Base-by-base conservation (phyloP, 2,329 filamentous ascomycete genomes). In the Cladosporium sp. region DNA sequence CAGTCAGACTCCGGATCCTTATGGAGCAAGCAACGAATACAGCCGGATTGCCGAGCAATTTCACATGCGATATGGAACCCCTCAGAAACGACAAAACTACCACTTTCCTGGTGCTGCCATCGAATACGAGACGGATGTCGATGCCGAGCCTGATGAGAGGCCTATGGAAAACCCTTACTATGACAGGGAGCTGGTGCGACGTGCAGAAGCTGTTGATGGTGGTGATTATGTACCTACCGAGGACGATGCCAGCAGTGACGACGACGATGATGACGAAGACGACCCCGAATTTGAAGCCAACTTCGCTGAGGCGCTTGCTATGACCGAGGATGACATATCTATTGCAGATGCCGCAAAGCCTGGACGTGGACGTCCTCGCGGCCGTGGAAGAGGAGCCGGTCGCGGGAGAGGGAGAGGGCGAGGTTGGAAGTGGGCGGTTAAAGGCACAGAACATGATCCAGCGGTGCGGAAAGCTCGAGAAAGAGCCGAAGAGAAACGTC, bases 361-460 rank as follows among this genome's bases (percentile, higher is more conserved):
- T 24, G 37, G 37, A 22, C 43, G 47, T 4, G 32, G 24, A 19
- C 48, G 52, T 30, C 52, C 49, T 12, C 45, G 54, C 11, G 57
- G 57, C 12, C 50, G 53, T 22, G 53, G 54, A 7, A 47, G 57
- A 22, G 54, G 57, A n/a, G 44, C 56, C 19, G 55, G 58, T 7
- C 53, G 61, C 30, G 55, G 59, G 13, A 56, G 58, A 39, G 54
- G 57, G 19, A 47, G 58, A 37, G 51, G 61, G 19, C 34, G 49
- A 15, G 64, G 62, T 9, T 66, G 63, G 62, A 64, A 61, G 44
- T 61, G 58, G 52, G 54, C 64, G 2, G 47, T 68, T 15, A 65
- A 64, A 55, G 65, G 62, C 15, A 67, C 64, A 7, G 64, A 64
- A 44, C 64, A 67, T 47, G 65, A 62, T 39, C 49, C 49, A 12